Conservation (phyloP, 768 basidiomycete genomes). For the Hirschioporus abietinus region DNA sequence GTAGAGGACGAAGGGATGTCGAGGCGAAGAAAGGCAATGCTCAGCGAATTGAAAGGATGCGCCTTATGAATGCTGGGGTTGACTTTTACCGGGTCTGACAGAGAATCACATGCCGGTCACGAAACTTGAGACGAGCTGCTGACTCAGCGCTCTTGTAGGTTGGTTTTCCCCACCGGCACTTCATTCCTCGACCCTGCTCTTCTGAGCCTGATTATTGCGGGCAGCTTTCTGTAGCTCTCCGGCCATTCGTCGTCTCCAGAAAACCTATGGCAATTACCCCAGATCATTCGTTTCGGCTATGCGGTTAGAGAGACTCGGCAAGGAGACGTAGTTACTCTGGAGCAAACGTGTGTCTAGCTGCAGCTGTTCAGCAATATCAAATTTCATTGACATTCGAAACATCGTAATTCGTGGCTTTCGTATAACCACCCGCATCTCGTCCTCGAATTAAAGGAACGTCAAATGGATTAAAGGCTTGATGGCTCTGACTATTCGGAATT, state of each 20-base stretch:
- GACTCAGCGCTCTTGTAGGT: background rate
- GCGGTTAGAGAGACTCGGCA: too few relatives aligned
- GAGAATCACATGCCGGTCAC: background rate
- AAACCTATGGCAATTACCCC: background rate
- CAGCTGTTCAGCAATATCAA: too few relatives aligned
- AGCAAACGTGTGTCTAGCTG: too few relatives aligned
- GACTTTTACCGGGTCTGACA: background rate
- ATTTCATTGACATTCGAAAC: too few relatives aligned
- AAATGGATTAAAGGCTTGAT: too few relatives aligned
- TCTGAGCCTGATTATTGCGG: constrained; percentile 1
- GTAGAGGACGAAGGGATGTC: background rate
- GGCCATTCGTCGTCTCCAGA: background rate
- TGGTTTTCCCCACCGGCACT: background rate
- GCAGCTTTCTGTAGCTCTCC: background rate
- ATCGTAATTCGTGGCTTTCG: too few relatives aligned
- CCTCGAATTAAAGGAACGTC: too few relatives aligned
- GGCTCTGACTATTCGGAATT: too few relatives aligned
- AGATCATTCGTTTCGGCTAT: background rate
- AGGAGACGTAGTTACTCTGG: too few relatives aligned
- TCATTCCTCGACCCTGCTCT: background rate
- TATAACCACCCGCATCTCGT: too few relatives aligned
- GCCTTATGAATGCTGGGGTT: background rate
- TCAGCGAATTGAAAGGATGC: background rate
- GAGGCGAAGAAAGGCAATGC: background rate
- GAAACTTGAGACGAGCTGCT: background rate